Evolutionary conservation across 164 flowering plant genomes (phyloP).

Genomic region (Buxus sempervirens): DNA sequence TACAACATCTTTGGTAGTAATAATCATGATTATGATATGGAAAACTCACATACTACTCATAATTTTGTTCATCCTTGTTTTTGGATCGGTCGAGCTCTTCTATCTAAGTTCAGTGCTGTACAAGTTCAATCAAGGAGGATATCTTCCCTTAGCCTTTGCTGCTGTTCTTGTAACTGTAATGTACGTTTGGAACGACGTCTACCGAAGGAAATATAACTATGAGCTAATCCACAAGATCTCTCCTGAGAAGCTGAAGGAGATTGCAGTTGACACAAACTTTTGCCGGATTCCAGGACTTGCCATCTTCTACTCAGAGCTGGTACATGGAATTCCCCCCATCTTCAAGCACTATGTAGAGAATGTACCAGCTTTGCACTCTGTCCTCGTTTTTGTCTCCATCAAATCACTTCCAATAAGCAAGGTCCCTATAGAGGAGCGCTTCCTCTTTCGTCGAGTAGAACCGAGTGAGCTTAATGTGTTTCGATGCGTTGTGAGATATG

Average conservation of each 20-base stretch:
- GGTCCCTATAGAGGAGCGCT: slow-evolving; percentile 62
- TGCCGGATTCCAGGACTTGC: slow-evolving; percentile 58
- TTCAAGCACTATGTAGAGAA: slow-evolving; percentile 59
- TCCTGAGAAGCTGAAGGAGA: slow-evolving; percentile 31
- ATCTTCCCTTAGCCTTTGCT: slow-evolving; percentile 62
- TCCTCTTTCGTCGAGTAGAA: slow-evolving; percentile 51
- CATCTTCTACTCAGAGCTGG: slow-evolving; percentile 76
- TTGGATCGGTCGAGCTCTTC: slow-evolving; percentile 46
- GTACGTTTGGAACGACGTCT: slow-evolving; percentile 58
- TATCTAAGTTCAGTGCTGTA: slow-evolving; percentile 71
- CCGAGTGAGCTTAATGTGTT: slow-evolving; percentile 50
- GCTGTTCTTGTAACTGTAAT: slow-evolving; percentile 44
- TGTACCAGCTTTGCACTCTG: slow-evolving; percentile 68
- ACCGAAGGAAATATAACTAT: slow-evolving; percentile 54
- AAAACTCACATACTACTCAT: slow-evolving; percentile 51
- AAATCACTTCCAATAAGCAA: slow-evolving; percentile 73
- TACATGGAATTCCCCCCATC: slow-evolving; percentile 80
- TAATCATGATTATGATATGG: slow-evolving; percentile 85
- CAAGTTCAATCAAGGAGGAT: slow-evolving; percentile 76
- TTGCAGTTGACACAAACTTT: slow-evolving; percentile 20
- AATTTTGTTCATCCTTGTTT: slow-evolving; percentile 34
- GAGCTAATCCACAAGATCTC: slow-evolving; percentile 69
- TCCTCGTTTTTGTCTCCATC: slow-evolving; percentile 68
- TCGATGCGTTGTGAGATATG: slow-evolving; percentile 75
- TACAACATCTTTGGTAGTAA: slow-evolving; percentile 54